Conservation (phyloP, 805 yeast genomes). For the Saccharomycopsis selenospora region DNA sequence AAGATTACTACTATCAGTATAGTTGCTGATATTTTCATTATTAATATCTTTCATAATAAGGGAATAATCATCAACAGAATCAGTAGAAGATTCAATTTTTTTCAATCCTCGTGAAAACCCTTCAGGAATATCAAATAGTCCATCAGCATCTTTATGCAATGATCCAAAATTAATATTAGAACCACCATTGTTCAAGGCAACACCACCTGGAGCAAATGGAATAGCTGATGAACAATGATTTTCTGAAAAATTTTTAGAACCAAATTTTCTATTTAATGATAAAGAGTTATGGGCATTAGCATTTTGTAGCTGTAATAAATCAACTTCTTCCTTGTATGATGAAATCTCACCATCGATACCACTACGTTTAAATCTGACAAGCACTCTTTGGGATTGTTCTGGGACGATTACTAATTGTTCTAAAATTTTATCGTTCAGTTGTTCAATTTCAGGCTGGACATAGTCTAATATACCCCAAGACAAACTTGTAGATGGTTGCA, state of each 20-base stretch:
- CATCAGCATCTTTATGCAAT: conserved; percentile 63
- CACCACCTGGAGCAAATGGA: conserved; percentile 94
- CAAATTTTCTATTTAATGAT: conserved; percentile 61
- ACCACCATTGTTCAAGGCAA: conserved; percentile 27
- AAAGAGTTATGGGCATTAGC: conserved; percentile 64
- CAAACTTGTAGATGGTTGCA: conserved; percentile 26
- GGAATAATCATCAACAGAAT: conserved; percentile 1
- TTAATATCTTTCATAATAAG: conserved; percentile 22
- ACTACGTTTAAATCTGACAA: conserved; percentile 57
- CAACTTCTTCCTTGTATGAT: conserved; percentile 56
- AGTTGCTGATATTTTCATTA: conserved; percentile 18
- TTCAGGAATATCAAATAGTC: conserved; percentile 76
- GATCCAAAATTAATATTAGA: conserved; percentile 13
- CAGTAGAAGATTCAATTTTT: background rate
- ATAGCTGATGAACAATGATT: conserved; percentile 66
- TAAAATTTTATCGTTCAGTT: conserved; percentile 30
- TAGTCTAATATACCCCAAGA: conserved; percentile 66
- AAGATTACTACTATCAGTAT: background rate
- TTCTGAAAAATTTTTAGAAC: conserved; percentile 52
- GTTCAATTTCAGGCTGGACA: conserved; percentile 50
- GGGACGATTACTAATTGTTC: conserved; percentile 53
- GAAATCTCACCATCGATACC: conserved; percentile 72
- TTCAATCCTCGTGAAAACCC: conserved; percentile 71
- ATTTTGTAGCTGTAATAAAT: conserved; percentile 34
- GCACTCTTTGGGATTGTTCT: conserved; percentile 51